Conservation (phyloP, 2,329 filamentous ascomycete genomes). For the Hypoxylon sp. region DNA sequence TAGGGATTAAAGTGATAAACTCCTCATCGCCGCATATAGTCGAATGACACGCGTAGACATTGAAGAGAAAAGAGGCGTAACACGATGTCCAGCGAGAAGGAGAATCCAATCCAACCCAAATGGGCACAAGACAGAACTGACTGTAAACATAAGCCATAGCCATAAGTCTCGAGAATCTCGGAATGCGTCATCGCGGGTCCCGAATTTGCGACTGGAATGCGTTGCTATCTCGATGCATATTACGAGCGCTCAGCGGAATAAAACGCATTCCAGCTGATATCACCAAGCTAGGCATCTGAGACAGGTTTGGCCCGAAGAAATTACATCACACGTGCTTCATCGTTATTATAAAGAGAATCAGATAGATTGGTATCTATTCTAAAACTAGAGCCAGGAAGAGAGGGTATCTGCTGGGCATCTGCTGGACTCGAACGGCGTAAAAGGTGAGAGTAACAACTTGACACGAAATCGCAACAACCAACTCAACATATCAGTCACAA, state of each 20-base stretch:
- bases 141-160: constrained; percentile 25
- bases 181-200: constrained; percentile 40
- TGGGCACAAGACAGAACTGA: constrained; percentile 20
- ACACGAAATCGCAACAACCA: neutral
- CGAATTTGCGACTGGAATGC: constrained; percentile 36
- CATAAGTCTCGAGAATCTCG: constrained; percentile 18
- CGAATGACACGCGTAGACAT: neutral
- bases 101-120: neutral
- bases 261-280: constrained; percentile 40
- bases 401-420: neutral
- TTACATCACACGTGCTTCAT: neutral
- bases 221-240: constrained; percentile 26
- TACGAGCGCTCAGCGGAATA: constrained; percentile 4
- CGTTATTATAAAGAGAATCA: neutral
- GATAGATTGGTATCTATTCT: constrained; percentile 1
- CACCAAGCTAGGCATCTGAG: constrained; percentile 24
- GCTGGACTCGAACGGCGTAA: neutral
- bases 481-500: neutral
- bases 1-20: neutral
- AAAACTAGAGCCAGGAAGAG: neutral
- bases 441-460: neutral
- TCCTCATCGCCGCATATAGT: neutral
- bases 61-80: constrained; percentile 3
- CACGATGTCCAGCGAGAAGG: constrained; percentile 1
- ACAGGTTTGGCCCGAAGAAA: constrained; percentile 8